Conservation (phyloP, 2,329 filamentous ascomycete genomes). For the Anthostomella pinea region DNA sequence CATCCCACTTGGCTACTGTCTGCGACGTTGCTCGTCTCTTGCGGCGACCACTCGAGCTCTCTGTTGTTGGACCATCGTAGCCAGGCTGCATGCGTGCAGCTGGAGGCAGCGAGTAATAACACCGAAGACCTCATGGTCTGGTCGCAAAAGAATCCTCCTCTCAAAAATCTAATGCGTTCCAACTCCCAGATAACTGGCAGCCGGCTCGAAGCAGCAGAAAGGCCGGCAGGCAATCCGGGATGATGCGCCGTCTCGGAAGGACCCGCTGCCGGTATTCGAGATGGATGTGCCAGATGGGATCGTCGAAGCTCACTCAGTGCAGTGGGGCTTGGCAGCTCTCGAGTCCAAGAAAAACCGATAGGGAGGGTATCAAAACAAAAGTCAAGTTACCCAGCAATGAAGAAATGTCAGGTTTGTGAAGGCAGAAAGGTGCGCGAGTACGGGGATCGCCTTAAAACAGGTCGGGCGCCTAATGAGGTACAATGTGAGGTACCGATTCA, state of each 20-base stretch:
- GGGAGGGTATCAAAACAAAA: too few species aligned
- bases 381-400: too few species aligned
- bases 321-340: too few species aligned
- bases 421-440: too few species aligned
- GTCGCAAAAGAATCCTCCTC: neutral
- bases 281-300: too few species aligned
- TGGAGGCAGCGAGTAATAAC: constrained; percentile 15
- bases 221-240: constrained; percentile 13
- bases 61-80: constrained; percentile 21
- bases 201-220: constrained; percentile 4
- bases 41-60: constrained; percentile 15
- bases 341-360: too few species aligned
- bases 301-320: too few species aligned
- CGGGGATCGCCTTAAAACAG: too few species aligned
- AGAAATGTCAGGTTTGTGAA: too few species aligned
- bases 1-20: constrained; percentile 15
- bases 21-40: constrained; percentile 15
- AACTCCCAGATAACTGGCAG: neutral
- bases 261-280: too few species aligned
- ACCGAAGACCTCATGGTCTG: constrained; percentile 16
- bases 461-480: constrained; percentile 4
- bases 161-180: neutral
- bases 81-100: constrained; percentile 20
- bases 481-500: constrained; percentile 6
- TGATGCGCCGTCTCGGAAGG: too few species aligned